Conservation (phyloP, 2,329 filamentous ascomycete species). For the Hypocrella siamensis region DNA sequence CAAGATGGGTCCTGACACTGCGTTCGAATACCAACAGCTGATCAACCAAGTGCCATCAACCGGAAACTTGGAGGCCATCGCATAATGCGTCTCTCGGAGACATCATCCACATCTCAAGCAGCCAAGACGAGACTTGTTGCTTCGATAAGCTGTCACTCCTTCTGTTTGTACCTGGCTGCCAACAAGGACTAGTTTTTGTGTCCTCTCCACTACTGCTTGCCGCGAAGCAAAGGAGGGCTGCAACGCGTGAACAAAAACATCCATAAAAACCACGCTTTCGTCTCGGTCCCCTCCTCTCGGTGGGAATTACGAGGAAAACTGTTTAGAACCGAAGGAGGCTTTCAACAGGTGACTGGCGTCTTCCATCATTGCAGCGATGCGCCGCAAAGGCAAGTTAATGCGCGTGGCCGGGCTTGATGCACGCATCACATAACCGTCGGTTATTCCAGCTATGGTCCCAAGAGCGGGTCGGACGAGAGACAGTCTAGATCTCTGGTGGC, state of each 20-base stretch:
- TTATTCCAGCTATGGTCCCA: conserved; percentile 16
- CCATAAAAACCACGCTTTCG: conserved; percentile 74
- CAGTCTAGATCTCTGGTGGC: no score
- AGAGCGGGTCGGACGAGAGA: no score
- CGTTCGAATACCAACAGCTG: no score
- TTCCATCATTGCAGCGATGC: conserved; percentile 20
- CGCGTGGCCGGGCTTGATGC: conserved; percentile 37
- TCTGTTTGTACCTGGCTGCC: conserved; percentile 73
- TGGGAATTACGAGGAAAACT: conserved; percentile 27
- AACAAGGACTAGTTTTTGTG: conserved; percentile 90
- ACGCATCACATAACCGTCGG: conserved; percentile 21
- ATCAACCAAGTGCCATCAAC: no score
- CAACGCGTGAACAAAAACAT: conserved; percentile 82
- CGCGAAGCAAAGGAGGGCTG: conserved; percentile 42
- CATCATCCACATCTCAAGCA: not conserved
- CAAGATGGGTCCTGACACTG: conserved; percentile 61
- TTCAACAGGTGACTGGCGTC: conserved; percentile 30
- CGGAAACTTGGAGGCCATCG: no score
- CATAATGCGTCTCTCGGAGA: not conserved
- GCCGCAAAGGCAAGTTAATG: conserved; percentile 35
- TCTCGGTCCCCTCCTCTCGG: conserved; percentile 30
- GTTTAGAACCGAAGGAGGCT: conserved; percentile 12
- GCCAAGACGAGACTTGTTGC: not conserved
- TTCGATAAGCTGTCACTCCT: conserved; percentile 25
- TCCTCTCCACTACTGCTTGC: conserved; percentile 45